Percentiles rank a stretch among this genome's conserved stretches.
Conservation (phyloP, 441 rosid genomes). For the Flueggea neowawraea region DNA sequence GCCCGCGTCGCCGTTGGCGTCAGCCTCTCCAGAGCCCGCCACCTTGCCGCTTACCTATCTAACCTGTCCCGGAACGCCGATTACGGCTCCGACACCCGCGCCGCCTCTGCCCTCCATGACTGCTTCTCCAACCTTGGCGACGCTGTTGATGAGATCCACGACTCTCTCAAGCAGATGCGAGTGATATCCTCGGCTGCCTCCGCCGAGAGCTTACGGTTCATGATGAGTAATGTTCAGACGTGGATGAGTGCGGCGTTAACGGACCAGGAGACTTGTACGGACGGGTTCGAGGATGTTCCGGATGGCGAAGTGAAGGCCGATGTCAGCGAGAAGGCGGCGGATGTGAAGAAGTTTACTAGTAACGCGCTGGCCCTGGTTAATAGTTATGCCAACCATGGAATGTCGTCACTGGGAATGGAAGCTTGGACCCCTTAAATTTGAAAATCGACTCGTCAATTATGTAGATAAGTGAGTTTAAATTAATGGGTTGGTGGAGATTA, state of each 20-base stretch:
- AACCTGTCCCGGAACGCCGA: constrained; percentile 58
- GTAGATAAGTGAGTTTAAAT: no score
- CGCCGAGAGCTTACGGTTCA: constrained; percentile 45
- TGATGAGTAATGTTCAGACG: constrained; percentile 84
- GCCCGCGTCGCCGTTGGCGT: constrained; percentile 63
- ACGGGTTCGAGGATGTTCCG: constrained; percentile 60
- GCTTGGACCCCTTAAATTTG: no score
- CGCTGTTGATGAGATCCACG: constrained; percentile 79
- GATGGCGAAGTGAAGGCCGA: constrained; percentile 43
- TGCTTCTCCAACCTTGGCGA: constrained; percentile 79
- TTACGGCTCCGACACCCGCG: constrained; percentile 49
- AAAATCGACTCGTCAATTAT: no score
- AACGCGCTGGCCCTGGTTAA: constrained; percentile 86
- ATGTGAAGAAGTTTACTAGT: constrained; percentile 62
- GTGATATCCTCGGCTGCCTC: constrained; percentile 30
- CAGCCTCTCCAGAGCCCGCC: constrained; percentile 47
- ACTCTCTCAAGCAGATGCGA: constrained; percentile 74
- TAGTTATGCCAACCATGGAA: constrained; percentile 46
- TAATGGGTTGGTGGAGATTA: no score
- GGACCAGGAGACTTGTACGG: constrained; percentile 87
- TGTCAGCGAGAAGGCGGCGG: constrained; percentile 38
- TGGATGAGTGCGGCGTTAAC: constrained; percentile 97
- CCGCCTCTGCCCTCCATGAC: constrained; percentile 65
- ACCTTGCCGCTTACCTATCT: constrained; percentile 43
- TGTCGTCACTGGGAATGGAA: constrained; percentile 14